Evolutionary conservation across 371 early-diverging fungal species (phyloP), one percentile per base, ranked within the genome.

Genomic region (Cokeromyces recurvatus): DNA sequence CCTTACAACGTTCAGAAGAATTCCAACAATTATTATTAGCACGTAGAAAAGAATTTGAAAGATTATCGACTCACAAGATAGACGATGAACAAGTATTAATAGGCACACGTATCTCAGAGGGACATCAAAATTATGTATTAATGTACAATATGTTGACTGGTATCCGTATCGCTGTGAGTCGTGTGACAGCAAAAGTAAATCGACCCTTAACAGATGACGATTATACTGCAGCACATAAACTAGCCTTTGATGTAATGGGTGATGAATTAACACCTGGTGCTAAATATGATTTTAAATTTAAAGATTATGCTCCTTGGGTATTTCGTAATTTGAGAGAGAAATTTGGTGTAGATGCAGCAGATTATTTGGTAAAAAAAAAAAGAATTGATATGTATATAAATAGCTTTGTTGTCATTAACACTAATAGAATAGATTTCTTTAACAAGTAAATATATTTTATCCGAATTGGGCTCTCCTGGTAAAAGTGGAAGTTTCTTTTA

Each of bases 111-210:
- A 79, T 86, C 27, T 76, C 72, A 22, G 82, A 84, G 53, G 82
- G 74, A 25, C 86, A 85, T 56, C 78, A 70, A 32, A 82, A 85
- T 47, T 85, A 85, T 60, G 81, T 92, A 32, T 75, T 96, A 24
- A 97, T 96, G 98, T 97, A 95, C 73, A 90, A 97, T 58, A 96
- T 97, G 98, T 71, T 97, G 31, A 97, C 96, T 0, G 98, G 92
- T 20, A 91, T 92, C 54, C 84, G 92, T 16, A 85, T 87, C 32
- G 86, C 87, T 14, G 90, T 85, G 55, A 68, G 76, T 65, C 81
- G 96, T 41, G 92, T 93, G 51, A 80, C 84, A 50, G 92, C 95
- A 20, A 94, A 94, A 56, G 79, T 81, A 5, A 63, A 79, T 37
- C 79, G 92, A 16, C 67, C 68, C 0, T 64, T 96, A 32, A 66